Evolutionary conservation across 2,329 filamentous ascomycete genomes (phyloP), one percentile per base, ranked within the genome.

Genomic region (Trichoderma endophyticum): DNA sequence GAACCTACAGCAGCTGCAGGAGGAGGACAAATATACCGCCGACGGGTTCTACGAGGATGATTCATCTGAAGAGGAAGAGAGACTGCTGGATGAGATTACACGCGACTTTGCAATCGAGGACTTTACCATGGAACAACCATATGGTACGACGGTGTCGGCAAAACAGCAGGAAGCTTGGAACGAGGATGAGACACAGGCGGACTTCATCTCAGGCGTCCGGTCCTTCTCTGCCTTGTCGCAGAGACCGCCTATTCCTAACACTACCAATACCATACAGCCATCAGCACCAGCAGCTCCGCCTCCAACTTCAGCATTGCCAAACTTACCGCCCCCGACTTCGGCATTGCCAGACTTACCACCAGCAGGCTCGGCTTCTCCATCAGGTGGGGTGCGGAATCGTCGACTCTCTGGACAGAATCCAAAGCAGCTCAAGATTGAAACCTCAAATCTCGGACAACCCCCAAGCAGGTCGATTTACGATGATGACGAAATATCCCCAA

Each of bases 351-450:
- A 85, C 65, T 77, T 85, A 4, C 86, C 85, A 1, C 75, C 78
- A 39, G 78, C 76, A 34, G 77, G 78, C 18, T 73, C 77, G 4
- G 69, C 76, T 4, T 78, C 80, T 2, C 79, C 84, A 3, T 78
- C 80, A 0, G 82, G 82, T 75, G 86, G 90, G 54, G 92, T 97
- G 66, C 88, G 93, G 68, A 93, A 88, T 76, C 88, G 95, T 73
- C 89, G 95, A 73, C 83, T 97, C 36, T 97, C 95, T 4, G 93
- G 92, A 8, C 91, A 93, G 76, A 93, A 93, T 76, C 84, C 88
- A 15, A 95, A 93, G 79, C 92, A 95, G 77, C 84, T 98, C 65
- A 97, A 94, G 82, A 98, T 98, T 71, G 93, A 98, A 80, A 98
- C 94, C 0, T 75, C 77, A 1, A 81, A 79, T 28, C 76, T 80